Evolutionary conservation across 2,329 filamentous ascomycete species (phyloP).

Genomic region (Phialophora expanda): DNA sequence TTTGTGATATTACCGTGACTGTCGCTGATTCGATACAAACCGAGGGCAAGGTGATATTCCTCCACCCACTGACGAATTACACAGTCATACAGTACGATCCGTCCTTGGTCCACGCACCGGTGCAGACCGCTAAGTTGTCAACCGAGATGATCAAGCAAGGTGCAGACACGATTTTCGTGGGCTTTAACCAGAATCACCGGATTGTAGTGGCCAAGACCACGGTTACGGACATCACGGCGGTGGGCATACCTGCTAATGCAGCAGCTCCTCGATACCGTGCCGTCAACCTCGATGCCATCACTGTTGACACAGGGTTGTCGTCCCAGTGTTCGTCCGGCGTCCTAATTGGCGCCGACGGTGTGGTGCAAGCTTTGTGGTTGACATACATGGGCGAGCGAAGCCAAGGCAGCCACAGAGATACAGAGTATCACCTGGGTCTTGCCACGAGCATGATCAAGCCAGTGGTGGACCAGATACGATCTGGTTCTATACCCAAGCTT

Average conservation of each 20-base stretch:
- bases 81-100: constrained; percentile 95
- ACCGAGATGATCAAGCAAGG: constrained; percentile 86
- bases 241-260: constrained; percentile 92
- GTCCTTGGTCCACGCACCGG: constrained; percentile 87
- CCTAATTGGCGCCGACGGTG: constrained; percentile 84
- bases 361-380: constrained; percentile 93
- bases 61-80: constrained; percentile 97
- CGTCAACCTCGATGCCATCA: constrained; percentile 95
- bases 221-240: constrained; percentile 95
- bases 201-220: constrained; percentile 93
- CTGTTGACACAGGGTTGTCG: constrained; percentile 89
- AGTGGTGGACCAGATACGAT: constrained; percentile 84
- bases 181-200: constrained; percentile 94
- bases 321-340: constrained; percentile 94
- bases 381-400: constrained; percentile 93
- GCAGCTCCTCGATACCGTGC: constrained; percentile 91
- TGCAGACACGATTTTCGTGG: constrained; percentile 92
- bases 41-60: constrained; percentile 89
- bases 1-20: constrained; percentile 94
- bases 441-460: constrained; percentile 86
- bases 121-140: constrained; percentile 84
- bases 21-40: constrained; percentile 97
- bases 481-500: constrained; percentile 77
- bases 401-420: constrained; percentile 78
- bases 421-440: constrained; percentile 94